Conservation (phyloP, 2,329 filamentous ascomycete species). For the Alternaria postmessia region DNA sequence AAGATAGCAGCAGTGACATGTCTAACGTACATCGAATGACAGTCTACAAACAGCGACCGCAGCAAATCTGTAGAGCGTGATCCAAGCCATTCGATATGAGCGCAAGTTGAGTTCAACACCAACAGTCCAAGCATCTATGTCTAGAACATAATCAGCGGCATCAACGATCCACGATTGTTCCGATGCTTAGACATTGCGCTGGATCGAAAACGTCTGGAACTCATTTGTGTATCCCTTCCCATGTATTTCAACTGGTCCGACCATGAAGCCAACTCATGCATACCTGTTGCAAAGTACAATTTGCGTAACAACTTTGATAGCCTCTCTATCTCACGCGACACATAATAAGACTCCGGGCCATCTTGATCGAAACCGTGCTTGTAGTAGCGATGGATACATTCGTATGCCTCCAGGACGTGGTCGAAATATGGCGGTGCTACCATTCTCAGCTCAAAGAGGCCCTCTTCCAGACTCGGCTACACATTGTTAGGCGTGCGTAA, state of each 20-base stretch:
- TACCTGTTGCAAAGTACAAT: slow-evolving; percentile 9
- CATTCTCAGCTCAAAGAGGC: slow-evolving; percentile 8
- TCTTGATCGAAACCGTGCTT: slow-evolving; percentile 15
- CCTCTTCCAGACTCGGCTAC: slow-evolving; percentile 13
- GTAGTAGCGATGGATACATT: slow-evolving; percentile 23
- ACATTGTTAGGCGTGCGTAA: not conserved
- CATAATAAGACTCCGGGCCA: slow-evolving; percentile 11
- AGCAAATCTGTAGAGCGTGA: not conserved
- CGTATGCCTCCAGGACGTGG: not conserved
- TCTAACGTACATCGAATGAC: not conserved
- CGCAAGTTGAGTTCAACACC: not conserved
- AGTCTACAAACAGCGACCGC: not conserved
- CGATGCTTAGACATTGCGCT: slow-evolving; percentile 3
- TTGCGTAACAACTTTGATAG: slow-evolving; percentile 12
- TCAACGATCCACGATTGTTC: slow-evolving; percentile 1
- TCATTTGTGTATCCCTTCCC: slow-evolving; percentile 14
- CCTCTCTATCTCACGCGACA: slow-evolving; percentile 22
- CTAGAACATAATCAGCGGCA: not conserved
- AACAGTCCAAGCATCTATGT: not conserved
- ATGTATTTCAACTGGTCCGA: slow-evolving; percentile 18
- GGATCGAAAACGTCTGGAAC: slow-evolving; percentile 7
- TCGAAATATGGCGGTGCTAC: not conserved
- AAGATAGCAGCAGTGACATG: not conserved
- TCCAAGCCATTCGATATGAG: not conserved
- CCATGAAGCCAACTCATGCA: slow-evolving; percentile 12